phyloP scores from a whole-genome alignment of 805 yeast genomes.

The Kodamaea nitidulidarum region DNA sequence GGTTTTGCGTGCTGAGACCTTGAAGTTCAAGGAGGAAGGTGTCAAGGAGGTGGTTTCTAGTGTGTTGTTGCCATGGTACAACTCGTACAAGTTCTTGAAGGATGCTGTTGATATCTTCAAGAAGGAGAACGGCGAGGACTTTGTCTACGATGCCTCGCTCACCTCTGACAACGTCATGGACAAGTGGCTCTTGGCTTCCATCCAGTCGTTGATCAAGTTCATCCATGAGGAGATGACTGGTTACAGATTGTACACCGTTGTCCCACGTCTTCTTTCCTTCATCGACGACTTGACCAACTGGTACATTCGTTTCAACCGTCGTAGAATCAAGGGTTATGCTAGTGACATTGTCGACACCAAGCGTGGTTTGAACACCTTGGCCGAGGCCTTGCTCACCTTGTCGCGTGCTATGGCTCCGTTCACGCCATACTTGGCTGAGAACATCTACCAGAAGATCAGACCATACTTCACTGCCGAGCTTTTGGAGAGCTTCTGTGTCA shows the following conservation, averaged over 20 bases:
- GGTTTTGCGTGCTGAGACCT: slow-evolving; percentile 91
- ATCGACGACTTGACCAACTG: slow-evolving; percentile 96
- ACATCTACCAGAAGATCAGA: slow-evolving; percentile 74
- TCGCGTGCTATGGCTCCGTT: slow-evolving; percentile 98
- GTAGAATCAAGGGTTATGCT: slow-evolving; percentile 84
- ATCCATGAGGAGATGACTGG: slow-evolving; percentile 87
- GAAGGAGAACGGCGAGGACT: slow-evolving; percentile 68
- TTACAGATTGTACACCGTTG: slow-evolving; percentile 92
- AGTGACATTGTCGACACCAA: slow-evolving; percentile 83
- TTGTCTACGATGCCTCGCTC: slow-evolving; percentile 63
- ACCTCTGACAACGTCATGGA: slow-evolving; percentile 90
- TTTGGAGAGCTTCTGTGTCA: slow-evolving; percentile 40
- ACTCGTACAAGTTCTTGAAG: slow-evolving; percentile 92
- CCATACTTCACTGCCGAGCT: slow-evolving; percentile 57
- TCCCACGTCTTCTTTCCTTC: slow-evolving; percentile 81
- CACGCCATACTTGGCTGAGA: slow-evolving; percentile 93
- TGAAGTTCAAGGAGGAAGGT: slow-evolving; percentile 98
- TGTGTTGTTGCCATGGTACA: slow-evolving; percentile 98
- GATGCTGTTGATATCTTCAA: slow-evolving; percentile 84
- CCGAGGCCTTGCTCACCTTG: slow-evolving; percentile 84
- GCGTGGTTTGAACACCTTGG: slow-evolving; percentile 83
- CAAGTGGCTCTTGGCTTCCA: slow-evolving; percentile 93
- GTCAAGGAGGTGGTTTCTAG: slow-evolving; percentile 96
- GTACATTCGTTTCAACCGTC: slow-evolving; percentile 97
- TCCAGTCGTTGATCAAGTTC: slow-evolving; percentile 82